Evolutionary conservation across 2,329 filamentous ascomycete genomes (phyloP).

Genomic region (Pyrenochaeta sp.): DNA sequence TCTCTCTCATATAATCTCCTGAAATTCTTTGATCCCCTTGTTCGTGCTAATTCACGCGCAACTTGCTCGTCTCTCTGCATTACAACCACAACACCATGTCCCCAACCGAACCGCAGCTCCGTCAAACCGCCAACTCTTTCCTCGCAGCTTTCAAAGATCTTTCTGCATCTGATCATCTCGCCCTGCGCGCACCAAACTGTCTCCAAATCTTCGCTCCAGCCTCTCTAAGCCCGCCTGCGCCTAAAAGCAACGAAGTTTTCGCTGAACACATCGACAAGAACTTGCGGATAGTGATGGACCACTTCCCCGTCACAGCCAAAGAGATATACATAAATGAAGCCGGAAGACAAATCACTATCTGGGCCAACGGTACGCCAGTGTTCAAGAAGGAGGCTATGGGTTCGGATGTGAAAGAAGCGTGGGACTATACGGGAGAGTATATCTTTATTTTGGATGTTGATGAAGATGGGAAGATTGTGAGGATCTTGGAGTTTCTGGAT

Average conservation of each 20-base stretch:
- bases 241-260: slow-evolving; percentile 12
- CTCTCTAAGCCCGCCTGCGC: slow-evolving; percentile 4
- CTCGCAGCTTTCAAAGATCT: slow-evolving; percentile 2
- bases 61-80: not conserved
- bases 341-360: slow-evolving; percentile 36
- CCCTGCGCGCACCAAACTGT: not conserved
- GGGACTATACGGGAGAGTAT: slow-evolving; percentile 44
- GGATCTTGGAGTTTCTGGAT: slow-evolving; percentile 45
- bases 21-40: not conserved
- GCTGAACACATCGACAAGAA: slow-evolving; percentile 8
- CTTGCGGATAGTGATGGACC: slow-evolving; percentile 23
- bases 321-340: slow-evolving; percentile 24
- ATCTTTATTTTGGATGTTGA: slow-evolving; percentile 45
- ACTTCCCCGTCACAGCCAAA: slow-evolving; percentile 27
- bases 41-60: not conserved
- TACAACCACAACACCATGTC: not conserved
- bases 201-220: slow-evolving; percentile 18
- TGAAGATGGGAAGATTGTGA: slow-evolving; percentile 35
- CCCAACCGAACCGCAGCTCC: not conserved
- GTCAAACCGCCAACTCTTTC: slow-evolving; percentile 3
- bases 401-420: slow-evolving; percentile 24
- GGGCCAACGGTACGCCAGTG: slow-evolving; percentile 33
- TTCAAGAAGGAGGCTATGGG: slow-evolving; percentile 38
- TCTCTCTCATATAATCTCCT: not conserved
- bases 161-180: not conserved